phyloP scores from a whole-genome alignment of 208 protist genomes.

The Leishmania martiniquensis region DNA sequence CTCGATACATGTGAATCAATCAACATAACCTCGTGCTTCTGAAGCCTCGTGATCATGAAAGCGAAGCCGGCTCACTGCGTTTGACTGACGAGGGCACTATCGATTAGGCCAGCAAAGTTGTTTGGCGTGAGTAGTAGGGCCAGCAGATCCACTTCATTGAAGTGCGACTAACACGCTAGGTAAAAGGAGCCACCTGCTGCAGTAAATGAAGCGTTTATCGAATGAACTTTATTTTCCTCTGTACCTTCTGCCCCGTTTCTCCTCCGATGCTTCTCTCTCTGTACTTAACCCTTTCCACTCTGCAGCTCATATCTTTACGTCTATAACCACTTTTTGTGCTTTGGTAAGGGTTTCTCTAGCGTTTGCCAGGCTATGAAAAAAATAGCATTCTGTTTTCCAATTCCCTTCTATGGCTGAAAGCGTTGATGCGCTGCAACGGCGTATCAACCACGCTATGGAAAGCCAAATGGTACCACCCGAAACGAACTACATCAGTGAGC shows the following conservation, averaged over 20 bases:
- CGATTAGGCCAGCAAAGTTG: background rate
- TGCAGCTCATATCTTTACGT: background rate
- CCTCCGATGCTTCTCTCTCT: background rate
- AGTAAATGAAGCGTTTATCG: background rate
- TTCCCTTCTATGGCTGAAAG: conserved; percentile 11
- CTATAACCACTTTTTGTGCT: background rate
- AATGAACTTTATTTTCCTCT: background rate
- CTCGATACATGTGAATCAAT: background rate
- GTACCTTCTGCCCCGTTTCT: background rate
- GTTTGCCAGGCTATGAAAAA: background rate
- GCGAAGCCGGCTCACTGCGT: background rate
- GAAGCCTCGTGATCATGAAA: background rate
- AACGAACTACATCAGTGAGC: conserved; percentile 31
- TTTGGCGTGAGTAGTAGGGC: background rate
- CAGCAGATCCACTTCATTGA: background rate
- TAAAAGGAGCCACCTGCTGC: background rate
- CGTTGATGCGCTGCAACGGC: conserved; percentile 20
- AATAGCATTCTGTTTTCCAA: background rate
- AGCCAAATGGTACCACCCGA: conserved; percentile 20
- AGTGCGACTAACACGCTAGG: background rate
- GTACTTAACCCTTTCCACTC: background rate
- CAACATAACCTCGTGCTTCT: background rate
- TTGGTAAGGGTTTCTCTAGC: background rate
- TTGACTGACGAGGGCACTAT: background rate
- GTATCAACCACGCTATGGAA: conserved; percentile 40